These are phyloP conservation scores for Colletotrichum cereale DNA, from an alignment of 2,329 filamentous ascomycete species.

Conservation along the genomic window DNA sequence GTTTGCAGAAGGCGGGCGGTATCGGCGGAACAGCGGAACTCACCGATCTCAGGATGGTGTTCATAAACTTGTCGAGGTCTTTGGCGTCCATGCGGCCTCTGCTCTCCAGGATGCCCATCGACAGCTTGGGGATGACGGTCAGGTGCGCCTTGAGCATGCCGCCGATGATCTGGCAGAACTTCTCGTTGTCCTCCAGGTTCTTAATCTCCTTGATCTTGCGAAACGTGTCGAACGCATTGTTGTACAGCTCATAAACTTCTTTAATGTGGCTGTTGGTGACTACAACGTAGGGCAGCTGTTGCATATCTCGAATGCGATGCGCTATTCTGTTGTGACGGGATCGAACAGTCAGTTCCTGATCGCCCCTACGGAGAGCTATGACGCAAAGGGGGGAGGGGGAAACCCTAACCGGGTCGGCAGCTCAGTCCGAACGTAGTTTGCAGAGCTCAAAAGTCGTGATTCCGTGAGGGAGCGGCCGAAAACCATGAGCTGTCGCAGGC, in stretches of 20 bases:
- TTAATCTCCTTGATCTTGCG: slow-evolving; percentile 87
- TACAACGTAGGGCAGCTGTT: slow-evolving; percentile 94
- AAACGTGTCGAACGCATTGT: slow-evolving; percentile 93
- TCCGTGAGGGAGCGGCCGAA: slow-evolving; percentile 96
- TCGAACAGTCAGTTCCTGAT: slow-evolving; percentile 17
- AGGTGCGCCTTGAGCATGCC: slow-evolving; percentile 88
- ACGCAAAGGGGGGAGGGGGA: not conserved
- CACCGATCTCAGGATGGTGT: slow-evolving; percentile 89
- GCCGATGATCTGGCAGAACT: slow-evolving; percentile 83
- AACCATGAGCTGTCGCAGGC: slow-evolving; percentile 94
- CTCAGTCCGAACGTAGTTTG: slow-evolving; percentile 97
- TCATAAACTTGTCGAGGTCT: slow-evolving; percentile 94
- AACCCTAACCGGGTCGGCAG: slow-evolving; percentile 79
- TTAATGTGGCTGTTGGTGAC: slow-evolving; percentile 95
- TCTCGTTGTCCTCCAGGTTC: slow-evolving; percentile 89
- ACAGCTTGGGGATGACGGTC: slow-evolving; percentile 91
- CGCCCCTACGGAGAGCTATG: not conserved
- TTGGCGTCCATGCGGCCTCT: slow-evolving; percentile 83
- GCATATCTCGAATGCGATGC: slow-evolving; percentile 96
- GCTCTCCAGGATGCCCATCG: slow-evolving; percentile 94
- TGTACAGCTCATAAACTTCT: slow-evolving; percentile 96
- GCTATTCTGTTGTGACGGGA: slow-evolving; percentile 73
- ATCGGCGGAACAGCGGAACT: slow-evolving; percentile 46
- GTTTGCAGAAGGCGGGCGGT: not conserved
- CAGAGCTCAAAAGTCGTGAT: slow-evolving; percentile 88